phyloP scores from a whole-genome alignment of 192 early-diverging fungal species.

The Ambispora gerdemannii region DNA sequence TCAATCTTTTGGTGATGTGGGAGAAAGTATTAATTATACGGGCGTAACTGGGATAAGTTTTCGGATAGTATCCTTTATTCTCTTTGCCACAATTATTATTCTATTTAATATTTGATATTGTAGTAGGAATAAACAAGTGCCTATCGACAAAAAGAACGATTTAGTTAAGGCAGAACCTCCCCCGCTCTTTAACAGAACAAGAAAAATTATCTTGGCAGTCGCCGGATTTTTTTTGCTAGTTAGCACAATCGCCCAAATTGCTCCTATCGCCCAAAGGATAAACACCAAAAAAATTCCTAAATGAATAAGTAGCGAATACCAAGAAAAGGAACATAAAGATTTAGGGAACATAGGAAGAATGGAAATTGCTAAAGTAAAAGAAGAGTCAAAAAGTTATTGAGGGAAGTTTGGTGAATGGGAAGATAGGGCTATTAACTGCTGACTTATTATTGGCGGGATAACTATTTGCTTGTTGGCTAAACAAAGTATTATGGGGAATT shows the following conservation, averaged over 20 bases:
- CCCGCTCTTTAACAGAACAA: neutral
- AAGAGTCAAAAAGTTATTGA: no score
- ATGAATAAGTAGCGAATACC: neutral
- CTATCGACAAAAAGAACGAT: neutral
- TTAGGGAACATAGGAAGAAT: no score
- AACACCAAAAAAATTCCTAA: neutral
- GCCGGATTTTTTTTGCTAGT: neutral
- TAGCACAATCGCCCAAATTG: neutral
- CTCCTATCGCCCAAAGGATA: neutral
- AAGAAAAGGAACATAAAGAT: neutral
- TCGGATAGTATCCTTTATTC: neutral
- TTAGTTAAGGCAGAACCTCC: neutral
- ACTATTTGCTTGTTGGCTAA: no score
- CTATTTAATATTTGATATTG: slow-evolving; percentile 18
- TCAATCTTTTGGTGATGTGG: neutral
- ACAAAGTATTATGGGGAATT: no score
- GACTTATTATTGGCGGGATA: no score
- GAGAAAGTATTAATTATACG: neutral
- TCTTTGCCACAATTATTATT: slow-evolving; percentile 4
- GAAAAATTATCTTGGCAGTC: neutral
- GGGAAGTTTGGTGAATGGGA: no score
- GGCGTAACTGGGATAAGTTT: neutral
- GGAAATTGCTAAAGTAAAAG: no score
- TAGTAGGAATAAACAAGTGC: neutral
- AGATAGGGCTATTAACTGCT: no score